A percentile compares a stretch with the other conserved stretches of the same genome.
phyloP scores from a whole-genome alignment of 306 rosid genomes.

The Cicer chorassanicum region DNA sequence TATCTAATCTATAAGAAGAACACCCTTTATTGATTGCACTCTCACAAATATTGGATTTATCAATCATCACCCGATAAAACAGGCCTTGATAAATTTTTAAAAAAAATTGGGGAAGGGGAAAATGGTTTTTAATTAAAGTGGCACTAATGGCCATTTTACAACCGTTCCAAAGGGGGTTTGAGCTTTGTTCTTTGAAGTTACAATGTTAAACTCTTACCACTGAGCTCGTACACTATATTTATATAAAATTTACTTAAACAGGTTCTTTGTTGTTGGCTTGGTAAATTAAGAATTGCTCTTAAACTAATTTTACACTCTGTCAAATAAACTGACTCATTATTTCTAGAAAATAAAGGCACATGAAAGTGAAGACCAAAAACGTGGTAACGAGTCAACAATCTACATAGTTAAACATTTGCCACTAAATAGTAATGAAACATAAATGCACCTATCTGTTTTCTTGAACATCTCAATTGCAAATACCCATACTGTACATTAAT shows the following conservation, averaged over 20 bases:
- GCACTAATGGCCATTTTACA: too few species aligned
- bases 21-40: neutral
- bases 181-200: too few species aligned
- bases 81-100: neutral
- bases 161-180: too few species aligned
- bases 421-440: conserved; percentile 4
- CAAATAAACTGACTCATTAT: conserved; percentile 5
- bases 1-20: neutral
- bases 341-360: conserved; percentile 28
- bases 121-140: too few species aligned
- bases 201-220: too few species aligned
- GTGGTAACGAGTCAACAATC: conserved; percentile 22
- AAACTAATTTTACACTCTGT: conserved; percentile 10
- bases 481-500: conserved; percentile 12
- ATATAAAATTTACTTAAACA: neutral
- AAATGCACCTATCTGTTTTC: conserved; percentile 17
- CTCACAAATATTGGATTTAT: neutral
- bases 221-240: neutral
- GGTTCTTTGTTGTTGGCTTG: neutral
- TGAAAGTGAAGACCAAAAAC: conserved; percentile 12
- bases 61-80: conserved; percentile 10
- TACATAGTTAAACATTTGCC: conserved; percentile 2
- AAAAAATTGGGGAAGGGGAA: too few species aligned
- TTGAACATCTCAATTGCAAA: conserved; percentile 26
- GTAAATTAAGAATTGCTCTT: neutral